Evolutionary conservation across 2,329 filamentous ascomycete genomes (phyloP).

Genomic region (Ophiocordyceps unilateralis): DNA sequence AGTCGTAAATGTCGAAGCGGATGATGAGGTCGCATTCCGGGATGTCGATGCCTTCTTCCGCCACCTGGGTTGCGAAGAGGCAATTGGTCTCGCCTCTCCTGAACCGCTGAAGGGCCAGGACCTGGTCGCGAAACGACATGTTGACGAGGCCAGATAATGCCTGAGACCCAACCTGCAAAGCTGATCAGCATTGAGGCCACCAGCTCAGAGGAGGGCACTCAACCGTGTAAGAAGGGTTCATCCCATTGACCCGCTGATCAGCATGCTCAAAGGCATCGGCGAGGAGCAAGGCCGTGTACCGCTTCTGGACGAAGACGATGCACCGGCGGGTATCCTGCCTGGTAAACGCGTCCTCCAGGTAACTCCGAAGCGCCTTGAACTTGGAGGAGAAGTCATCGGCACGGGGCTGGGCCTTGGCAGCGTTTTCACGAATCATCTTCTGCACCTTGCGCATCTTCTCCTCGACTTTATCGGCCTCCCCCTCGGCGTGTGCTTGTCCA

Average conservation of each 20-base stretch:
- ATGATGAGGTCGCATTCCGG: conserved; percentile 51
- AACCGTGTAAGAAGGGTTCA: conserved; percentile 49
- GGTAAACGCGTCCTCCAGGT: conserved; percentile 48
- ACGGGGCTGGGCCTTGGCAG: not conserved
- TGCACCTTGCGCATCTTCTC: conserved; percentile 40
- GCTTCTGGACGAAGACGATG: conserved; percentile 73
- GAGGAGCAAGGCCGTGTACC: conserved; percentile 61
- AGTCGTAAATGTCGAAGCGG: conserved; percentile 73
- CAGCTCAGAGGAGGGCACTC: conserved; percentile 6
- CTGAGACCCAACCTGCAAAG: conserved; percentile 12
- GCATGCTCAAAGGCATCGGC: conserved; percentile 45
- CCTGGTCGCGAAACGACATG: conserved; percentile 56
- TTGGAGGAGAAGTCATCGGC: conserved; percentile 49
- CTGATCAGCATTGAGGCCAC: not conserved
- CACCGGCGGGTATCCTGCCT: conserved; percentile 36
- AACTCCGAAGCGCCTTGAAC: conserved; percentile 41
- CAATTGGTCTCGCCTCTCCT: conserved; percentile 42
- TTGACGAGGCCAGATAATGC: conserved; percentile 32
- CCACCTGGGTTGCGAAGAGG: conserved; percentile 48
- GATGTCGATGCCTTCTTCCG: conserved; percentile 51
- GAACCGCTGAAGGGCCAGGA: conserved; percentile 52
- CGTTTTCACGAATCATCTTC: conserved; percentile 33
- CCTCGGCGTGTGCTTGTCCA: conserved; percentile 17
- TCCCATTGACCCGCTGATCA: conserved; percentile 35
- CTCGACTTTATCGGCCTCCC: conserved; percentile 27